Evolutionary conservation across 1,284 basidiomycete species (phyloP).

Genomic region (Rhodotorula sp.): DNA sequence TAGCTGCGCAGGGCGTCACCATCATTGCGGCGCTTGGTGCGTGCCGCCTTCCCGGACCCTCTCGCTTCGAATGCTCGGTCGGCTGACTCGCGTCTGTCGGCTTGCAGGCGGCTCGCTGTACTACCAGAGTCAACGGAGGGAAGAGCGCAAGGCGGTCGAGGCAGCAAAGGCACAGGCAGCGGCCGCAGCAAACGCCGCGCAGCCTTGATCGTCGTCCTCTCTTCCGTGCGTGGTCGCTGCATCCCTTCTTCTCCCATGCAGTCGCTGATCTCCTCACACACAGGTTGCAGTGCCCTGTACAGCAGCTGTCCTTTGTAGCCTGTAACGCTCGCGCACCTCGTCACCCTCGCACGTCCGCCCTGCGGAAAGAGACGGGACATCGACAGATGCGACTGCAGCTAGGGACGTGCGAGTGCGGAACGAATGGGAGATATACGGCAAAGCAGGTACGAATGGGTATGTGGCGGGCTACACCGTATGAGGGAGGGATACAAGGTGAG

Average conservation of each 20-base stretch:
- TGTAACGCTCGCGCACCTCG: too few species aligned
- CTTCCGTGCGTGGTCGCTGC: neutral
- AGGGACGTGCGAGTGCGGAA: too few species aligned
- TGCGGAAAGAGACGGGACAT: too few species aligned
- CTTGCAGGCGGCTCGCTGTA: conserved; percentile 39
- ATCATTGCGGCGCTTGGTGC: conserved; percentile 37
- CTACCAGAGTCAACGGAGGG: conserved; percentile 28
- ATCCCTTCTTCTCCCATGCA: neutral
- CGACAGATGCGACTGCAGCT: too few species aligned
- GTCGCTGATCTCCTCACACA: too few species aligned
- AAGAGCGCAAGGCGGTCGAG: conserved; percentile 17
- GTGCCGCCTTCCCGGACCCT: neutral
- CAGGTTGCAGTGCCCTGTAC: too few species aligned
- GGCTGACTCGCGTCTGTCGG: neutral
- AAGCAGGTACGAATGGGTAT: too few species aligned
- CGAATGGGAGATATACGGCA: too few species aligned
- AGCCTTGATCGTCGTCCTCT: neutral
- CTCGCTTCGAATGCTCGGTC: neutral
- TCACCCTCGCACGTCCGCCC: too few species aligned
- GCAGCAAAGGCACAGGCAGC: conserved; percentile 15
- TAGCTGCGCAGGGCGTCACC: conserved; percentile 46
- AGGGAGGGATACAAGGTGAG: too few species aligned
- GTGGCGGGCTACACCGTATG: too few species aligned
- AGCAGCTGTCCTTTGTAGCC: too few species aligned
- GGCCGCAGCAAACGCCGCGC: neutral